These are phyloP conservation scores for Alloascoidea hylecoeti DNA, from an alignment of 805 yeast species.

Conservation along the genomic window DNA sequence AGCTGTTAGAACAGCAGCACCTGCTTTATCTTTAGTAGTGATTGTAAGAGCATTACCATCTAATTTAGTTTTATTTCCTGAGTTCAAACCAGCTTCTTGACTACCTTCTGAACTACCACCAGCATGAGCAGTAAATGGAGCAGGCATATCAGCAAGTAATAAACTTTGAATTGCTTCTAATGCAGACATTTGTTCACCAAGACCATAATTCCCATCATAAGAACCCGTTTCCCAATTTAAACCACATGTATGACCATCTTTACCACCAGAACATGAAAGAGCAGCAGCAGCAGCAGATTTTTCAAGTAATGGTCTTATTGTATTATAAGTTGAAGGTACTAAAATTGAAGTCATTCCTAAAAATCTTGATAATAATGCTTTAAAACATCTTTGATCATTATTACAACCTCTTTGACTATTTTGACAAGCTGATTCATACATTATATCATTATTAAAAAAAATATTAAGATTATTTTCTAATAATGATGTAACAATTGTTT, in stretches of 20 bases:
- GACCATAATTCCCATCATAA: constrained; percentile 44
- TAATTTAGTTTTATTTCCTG: constrained; percentile 5
- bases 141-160: constrained; percentile 14
- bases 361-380: constrained; percentile 38
- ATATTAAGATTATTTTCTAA: constrained; percentile 24
- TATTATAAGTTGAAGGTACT: constrained; percentile 28
- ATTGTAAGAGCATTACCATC: constrained; percentile 27
- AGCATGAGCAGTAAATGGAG: constrained; percentile 33
- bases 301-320: constrained; percentile 23
- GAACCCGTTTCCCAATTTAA: constrained; percentile 34
- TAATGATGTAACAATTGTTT: constrained; percentile 33
- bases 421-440: constrained; percentile 48
- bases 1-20: constrained; percentile 68
- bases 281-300: constrained; percentile 44
- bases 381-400: constrained; percentile 45
- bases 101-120: constrained; percentile 50
- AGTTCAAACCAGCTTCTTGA: constrained; percentile 44
- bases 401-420: constrained; percentile 28
- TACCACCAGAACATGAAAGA: constrained; percentile 48
- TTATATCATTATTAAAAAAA: constrained; percentile 33
- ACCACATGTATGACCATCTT: constrained; percentile 54
- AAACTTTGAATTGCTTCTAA: constrained; percentile 32
- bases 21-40: constrained; percentile 46
- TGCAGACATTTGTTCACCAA: constrained; percentile 58
- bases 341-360: constrained; percentile 35